Base-by-base conservation (phyloP, 176 grass and related monocot species). In the Elaeis guineensis region DNA sequence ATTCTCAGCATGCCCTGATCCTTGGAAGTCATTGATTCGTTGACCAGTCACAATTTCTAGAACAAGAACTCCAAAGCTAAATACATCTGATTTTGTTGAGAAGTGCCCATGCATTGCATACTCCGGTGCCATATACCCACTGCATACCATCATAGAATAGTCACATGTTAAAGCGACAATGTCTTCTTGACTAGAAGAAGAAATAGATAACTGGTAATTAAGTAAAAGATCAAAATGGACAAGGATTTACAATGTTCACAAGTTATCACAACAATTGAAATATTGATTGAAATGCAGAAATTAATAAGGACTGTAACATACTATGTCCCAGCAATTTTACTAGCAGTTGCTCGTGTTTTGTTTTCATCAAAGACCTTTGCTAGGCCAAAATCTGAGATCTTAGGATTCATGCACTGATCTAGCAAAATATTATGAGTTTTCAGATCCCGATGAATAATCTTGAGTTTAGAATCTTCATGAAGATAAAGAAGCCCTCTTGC, bases 401-500 rank as follows among this genome's bases (percentile, higher is more conserved):
- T 59, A 32, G 57, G 57, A n/a, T 59, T 59, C 57, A 59, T 59
- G 57, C 6, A 30, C 17, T 19, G 25, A 59, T 59, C 57, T 59
- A 59, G 17, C 25, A 59, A 59, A n/a, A 59, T 59, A 16, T 59
- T 59, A 6, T 22, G 6, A n/a, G 57, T 17, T 59, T 59, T 59
- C 5, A 59, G 25, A 59, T 59, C 57, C 5, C 57, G 57, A 59
- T 59, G 57, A n/a, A 59, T n/a, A 59, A 59, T 59, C 25, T n/a
- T 59, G 16, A 59, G 25, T 5, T 16, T 25, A 59, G 57, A 59
- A 18, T 59, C 57, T 59, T 32, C 16, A n/a, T 59, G 57, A 30
- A 59, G 57, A 16, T 59, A 59, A 5, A 59, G 57, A 7, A 59
- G 25, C 16, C 57, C 57, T 59, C 25, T 32, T 7, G 57, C 57